Conservation (phyloP, 2,329 filamentous ascomycete species). For the Calonectria pteridis region DNA sequence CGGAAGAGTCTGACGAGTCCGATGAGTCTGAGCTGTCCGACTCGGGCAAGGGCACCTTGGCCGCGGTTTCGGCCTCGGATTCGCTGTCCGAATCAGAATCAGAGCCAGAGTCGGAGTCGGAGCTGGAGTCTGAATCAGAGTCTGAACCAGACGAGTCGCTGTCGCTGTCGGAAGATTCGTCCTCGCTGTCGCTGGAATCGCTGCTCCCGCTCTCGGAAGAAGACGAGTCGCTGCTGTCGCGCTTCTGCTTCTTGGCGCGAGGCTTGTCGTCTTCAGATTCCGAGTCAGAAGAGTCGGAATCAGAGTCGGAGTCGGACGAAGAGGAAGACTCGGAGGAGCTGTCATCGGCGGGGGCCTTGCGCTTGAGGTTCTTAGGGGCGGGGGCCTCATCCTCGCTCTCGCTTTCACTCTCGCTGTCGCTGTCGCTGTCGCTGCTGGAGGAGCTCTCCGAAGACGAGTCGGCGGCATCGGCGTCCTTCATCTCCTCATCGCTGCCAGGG, state of each 20-base stretch:
- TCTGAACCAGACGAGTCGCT: slow-evolving; percentile 47
- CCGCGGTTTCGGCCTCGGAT: slow-evolving; percentile 53
- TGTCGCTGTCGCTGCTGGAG: slow-evolving; percentile 45
- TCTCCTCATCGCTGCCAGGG: slow-evolving; percentile 55
- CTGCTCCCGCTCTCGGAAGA: slow-evolving; percentile 38
- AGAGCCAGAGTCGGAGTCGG: slow-evolving; percentile 48
- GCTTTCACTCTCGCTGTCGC: slow-evolving; percentile 34
- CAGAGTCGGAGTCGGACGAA: slow-evolving; percentile 56
- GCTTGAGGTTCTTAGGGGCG: slow-evolving; percentile 52
- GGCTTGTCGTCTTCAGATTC: slow-evolving; percentile 56
- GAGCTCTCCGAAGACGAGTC: slow-evolving; percentile 52
- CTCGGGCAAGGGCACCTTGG: slow-evolving; percentile 57
- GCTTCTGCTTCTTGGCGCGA: slow-evolving; percentile 66
- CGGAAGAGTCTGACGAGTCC: slow-evolving; percentile 52
- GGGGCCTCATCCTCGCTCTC: slow-evolving; percentile 38
- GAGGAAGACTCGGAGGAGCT: slow-evolving; percentile 48
- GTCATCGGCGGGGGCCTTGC: slow-evolving; percentile 53
- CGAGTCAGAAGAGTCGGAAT: slow-evolving; percentile 56
- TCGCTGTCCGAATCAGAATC: slow-evolving; percentile 54
- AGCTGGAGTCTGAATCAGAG: slow-evolving; percentile 43
- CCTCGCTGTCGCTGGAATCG: slow-evolving; percentile 46
- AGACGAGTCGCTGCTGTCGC: slow-evolving; percentile 41
- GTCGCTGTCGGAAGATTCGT: slow-evolving; percentile 31
- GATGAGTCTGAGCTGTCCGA: slow-evolving; percentile 52
- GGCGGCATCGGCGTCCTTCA: slow-evolving; percentile 55